Percentiles rank a stretch among this genome's conserved stretches.
These are phyloP conservation scores for Trametes pubescens DNA, from an alignment of 1,284 basidiomycete genomes.

Conservation along the genomic window DNA sequence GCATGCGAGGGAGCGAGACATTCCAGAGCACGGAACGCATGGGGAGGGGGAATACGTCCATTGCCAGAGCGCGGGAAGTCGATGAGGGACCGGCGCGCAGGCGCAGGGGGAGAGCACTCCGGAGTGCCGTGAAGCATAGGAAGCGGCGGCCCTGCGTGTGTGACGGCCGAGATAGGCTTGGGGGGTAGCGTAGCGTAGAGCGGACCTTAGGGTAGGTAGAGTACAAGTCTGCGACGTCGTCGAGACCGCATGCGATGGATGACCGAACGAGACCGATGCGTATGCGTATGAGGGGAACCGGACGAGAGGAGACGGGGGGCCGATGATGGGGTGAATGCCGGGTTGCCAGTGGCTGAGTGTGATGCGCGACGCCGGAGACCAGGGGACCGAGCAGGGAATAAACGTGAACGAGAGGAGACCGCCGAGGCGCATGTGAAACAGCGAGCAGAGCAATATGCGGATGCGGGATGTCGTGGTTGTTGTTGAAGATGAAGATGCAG, in stretches of 20 bases:
- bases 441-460: constrained; percentile 4
- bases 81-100: not conserved
- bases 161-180: constrained; percentile 2
- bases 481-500: not conserved
- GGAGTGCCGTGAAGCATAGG: no score
- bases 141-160: no score
- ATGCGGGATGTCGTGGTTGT: not conserved
- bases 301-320: constrained; percentile 4
- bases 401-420: not conserved
- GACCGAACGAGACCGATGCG: constrained; percentile 4
- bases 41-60: not conserved
- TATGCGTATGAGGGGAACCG: constrained; percentile 2
- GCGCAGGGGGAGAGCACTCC: no score
- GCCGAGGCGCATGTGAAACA: not conserved
- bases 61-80: no score
- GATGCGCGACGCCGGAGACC: constrained; percentile 4
- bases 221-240: constrained; percentile 22
- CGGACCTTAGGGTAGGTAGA: constrained; percentile 12
- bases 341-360: not conserved
- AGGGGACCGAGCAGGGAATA: not conserved
- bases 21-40: not conserved
- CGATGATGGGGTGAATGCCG: not conserved
- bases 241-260: constrained; percentile 21
- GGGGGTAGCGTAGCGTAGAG: not conserved
- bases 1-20: not conserved